These are phyloP conservation scores for Solanum okadae DNA, from an alignment of 257 asterid species.

Conservation along the genomic window DNA sequence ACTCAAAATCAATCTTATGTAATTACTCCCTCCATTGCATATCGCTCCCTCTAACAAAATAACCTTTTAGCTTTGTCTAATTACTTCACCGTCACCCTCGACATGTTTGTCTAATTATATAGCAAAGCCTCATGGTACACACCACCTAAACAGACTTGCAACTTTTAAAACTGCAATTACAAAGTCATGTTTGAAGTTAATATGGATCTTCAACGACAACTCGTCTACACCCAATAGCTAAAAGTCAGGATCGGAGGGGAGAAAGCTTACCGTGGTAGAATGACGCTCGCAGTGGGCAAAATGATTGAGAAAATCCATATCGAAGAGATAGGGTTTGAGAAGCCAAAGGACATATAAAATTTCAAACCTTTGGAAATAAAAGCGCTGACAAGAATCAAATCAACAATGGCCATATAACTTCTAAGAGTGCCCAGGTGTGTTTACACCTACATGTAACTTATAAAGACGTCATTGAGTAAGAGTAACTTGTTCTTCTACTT, in stretches of 20 bases:
- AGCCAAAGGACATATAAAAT: background rate
- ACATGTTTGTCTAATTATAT: background rate
- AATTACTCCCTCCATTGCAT: background rate
- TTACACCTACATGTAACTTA: background rate
- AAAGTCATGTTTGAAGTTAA: background rate
- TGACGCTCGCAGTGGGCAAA: background rate
- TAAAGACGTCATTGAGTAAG: background rate
- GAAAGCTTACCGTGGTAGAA: background rate
- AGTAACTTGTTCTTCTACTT: conserved; percentile 6
- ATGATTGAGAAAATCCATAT: background rate
- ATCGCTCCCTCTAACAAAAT: background rate
- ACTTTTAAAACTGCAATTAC: background rate
- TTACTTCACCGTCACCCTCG: background rate
- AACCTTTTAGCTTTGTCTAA: background rate
- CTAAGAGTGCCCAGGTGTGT: background rate
- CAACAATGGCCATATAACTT: background rate
- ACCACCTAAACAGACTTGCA: background rate
- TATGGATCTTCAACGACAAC: background rate
- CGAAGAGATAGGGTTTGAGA: background rate
- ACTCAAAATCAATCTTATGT: background rate
- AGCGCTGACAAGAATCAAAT: background rate
- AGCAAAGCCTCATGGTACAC: background rate
- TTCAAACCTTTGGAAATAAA: background rate
- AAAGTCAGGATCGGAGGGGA: background rate
- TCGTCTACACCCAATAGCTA: background rate